Percentiles rank a stretch among this genome's conserved stretches.
Conservation (phyloP, 345 rosid genomes). For the Brassica napus region DNA sequence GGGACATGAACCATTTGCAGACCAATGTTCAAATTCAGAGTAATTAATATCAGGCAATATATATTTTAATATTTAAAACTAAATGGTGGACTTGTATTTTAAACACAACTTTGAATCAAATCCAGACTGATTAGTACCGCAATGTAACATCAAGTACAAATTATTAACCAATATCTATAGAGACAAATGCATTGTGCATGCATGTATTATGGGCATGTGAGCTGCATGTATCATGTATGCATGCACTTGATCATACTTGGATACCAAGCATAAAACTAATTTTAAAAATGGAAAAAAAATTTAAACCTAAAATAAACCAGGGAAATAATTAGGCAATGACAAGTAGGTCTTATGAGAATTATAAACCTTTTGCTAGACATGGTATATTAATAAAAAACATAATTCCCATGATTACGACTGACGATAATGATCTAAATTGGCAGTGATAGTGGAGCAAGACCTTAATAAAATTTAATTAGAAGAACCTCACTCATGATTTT, state of each 20-base stretch:
- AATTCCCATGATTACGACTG: conserved; percentile 11
- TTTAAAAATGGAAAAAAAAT: neutral
- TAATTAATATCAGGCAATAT: too few species aligned
- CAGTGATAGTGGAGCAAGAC: conserved; percentile 47
- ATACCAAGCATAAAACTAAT: neutral
- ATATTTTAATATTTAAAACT: too few species aligned
- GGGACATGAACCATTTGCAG: neutral
- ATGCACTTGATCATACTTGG: neutral
- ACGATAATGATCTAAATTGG: conserved; percentile 39
- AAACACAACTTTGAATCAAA: neutral
- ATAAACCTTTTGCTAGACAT: neutral
- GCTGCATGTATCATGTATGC: conserved; percentile 1
- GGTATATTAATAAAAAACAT: neutral
- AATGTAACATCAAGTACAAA: neutral
- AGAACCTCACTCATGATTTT: conserved; percentile 42
- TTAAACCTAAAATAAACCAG: neutral
- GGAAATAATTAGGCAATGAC: neutral
- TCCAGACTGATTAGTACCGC: neutral
- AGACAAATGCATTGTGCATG: neutral
- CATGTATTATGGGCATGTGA: too few species aligned
- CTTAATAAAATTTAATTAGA: conserved; percentile 29
- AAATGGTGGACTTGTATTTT: too few species aligned
- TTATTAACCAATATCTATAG: neutral
- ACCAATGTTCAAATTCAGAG: neutral
- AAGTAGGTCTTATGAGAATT: neutral